Conservation (phyloP, 371 early-diverging fungal species). For the Syncephalis plumigaleata region DNA sequence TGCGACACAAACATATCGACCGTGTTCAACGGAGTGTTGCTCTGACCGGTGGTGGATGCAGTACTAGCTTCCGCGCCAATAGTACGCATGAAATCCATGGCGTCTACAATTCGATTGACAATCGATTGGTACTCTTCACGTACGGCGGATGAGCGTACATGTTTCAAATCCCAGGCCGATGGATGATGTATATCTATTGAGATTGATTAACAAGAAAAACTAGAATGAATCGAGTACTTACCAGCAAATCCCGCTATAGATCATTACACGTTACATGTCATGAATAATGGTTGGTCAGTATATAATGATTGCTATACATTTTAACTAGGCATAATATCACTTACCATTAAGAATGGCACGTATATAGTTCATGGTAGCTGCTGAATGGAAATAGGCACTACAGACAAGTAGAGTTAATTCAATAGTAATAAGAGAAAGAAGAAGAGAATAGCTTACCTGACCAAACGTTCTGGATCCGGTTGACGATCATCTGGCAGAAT, state of each 20-base stretch:
- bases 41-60: conserved; percentile 12
- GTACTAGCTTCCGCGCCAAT: conserved; percentile 44
- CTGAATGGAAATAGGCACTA: conserved; percentile 91
- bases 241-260: conserved; percentile 18
- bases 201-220: not conserved
- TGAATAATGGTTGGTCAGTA: not conserved
- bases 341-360: conserved; percentile 52
- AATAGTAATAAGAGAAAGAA: not conserved
- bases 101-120: conserved; percentile 65
- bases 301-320: not conserved
- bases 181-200: conserved; percentile 69
- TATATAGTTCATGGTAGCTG: conserved; percentile 91
- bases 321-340: conserved; percentile 1
- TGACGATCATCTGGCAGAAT: conserved; percentile 61
- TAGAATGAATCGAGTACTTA: not conserved
- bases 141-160: conserved; percentile 66
- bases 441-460: conserved; percentile 30
- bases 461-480: conserved; percentile 86
- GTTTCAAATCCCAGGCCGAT: conserved; percentile 73
- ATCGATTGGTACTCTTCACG: conserved; percentile 78
- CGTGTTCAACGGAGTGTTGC: conserved; percentile 21
- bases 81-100: conserved; percentile 83
- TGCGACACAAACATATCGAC: conserved; percentile 90
- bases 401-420: not conserved
- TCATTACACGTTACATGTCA: not conserved